phyloP scores from a whole-genome alignment of 2,329 filamentous ascomycete species.

The Hypoxylon sp. region DNA sequence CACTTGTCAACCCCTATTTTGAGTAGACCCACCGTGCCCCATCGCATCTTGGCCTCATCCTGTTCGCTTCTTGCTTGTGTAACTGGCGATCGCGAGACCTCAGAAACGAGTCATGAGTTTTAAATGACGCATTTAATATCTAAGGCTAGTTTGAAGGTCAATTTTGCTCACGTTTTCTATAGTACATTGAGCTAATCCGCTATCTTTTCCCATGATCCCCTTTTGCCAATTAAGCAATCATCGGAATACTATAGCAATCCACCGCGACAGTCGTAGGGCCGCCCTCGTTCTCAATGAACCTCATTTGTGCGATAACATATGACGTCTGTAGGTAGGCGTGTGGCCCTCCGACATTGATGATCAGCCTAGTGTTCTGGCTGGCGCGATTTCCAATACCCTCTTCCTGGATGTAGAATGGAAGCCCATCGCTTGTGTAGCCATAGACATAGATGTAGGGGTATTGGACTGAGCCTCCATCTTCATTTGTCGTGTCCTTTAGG shows the following conservation, averaged over 20 bases:
- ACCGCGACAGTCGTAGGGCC: conserved; percentile 11
- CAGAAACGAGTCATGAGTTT: background rate
- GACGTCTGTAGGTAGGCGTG: conserved; percentile 9
- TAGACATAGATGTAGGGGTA: conserved; percentile 19
- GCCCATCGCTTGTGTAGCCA: conserved; percentile 11
- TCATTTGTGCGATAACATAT: conserved; percentile 15
- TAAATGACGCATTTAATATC: background rate
- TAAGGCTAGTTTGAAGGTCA: background rate
- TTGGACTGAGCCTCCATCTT: conserved; percentile 5
- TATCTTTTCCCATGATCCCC: background rate
- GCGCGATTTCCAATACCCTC: conserved; percentile 12
- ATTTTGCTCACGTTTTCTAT: background rate
- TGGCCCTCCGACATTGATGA: conserved; percentile 16
- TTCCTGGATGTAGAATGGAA: conserved; percentile 18
- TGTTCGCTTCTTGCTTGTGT: background rate
- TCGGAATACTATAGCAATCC: conserved; percentile 16
- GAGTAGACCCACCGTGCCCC: background rate
- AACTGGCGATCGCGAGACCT: no score
- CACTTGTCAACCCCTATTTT: background rate
- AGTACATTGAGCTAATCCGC: background rate
- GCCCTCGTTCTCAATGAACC: conserved; percentile 9
- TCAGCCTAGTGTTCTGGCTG: conserved; percentile 12
- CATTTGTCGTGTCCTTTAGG: conserved; percentile 7
- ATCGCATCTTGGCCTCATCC: no score
- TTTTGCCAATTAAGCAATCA: background rate